Conservation (phyloP, 2,329 filamentous ascomycete species). For the Microascus cirrosus region DNA sequence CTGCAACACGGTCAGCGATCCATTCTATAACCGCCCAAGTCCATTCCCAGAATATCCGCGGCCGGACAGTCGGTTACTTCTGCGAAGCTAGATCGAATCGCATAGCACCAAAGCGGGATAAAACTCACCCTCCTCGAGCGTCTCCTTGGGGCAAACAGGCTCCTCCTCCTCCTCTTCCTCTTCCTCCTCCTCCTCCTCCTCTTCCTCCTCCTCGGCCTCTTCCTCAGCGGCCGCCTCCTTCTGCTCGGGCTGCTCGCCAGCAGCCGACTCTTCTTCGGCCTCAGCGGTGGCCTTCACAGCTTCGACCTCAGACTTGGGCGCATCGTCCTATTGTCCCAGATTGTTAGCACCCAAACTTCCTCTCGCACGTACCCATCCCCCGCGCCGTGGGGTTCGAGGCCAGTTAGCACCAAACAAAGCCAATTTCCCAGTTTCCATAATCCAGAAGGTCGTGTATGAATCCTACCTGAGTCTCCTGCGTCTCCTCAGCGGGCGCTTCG, state of each 20-base stretch:
- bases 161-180: slow-evolving; percentile 70
- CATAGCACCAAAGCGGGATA: not conserved
- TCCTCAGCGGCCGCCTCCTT: slow-evolving; percentile 26
- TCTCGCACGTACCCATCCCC: not conserved
- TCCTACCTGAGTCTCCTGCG: slow-evolving; percentile 23
- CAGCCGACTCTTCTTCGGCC: slow-evolving; percentile 18
- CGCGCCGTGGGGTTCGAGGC: not conserved
- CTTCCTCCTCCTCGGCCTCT: slow-evolving; percentile 38
- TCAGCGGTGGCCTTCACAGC: slow-evolving; percentile 12
- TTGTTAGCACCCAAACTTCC: not conserved
- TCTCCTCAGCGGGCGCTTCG: slow-evolving; percentile 56
- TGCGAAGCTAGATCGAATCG: not conserved
- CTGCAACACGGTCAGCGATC: slow-evolving; percentile 33
- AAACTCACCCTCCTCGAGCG: slow-evolving; percentile 78
- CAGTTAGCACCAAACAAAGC: not conserved
- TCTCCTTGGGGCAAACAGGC: slow-evolving; percentile 77
- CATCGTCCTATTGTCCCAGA: slow-evolving; percentile 22
- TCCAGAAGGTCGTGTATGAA: not conserved
- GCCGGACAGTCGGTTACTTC: not conserved
- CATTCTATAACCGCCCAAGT: not conserved
- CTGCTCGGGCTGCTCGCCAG: slow-evolving; percentile 10
- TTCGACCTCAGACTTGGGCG: slow-evolving; percentile 43
- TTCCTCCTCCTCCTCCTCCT: slow-evolving; percentile 49
- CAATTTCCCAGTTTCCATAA: not conserved
- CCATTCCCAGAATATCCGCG: not conserved